Evolutionary conservation across 2,329 filamentous ascomycete genomes (phyloP), one percentile per base, ranked within the genome.

Genomic region (Diaporthe humulicola): DNA sequence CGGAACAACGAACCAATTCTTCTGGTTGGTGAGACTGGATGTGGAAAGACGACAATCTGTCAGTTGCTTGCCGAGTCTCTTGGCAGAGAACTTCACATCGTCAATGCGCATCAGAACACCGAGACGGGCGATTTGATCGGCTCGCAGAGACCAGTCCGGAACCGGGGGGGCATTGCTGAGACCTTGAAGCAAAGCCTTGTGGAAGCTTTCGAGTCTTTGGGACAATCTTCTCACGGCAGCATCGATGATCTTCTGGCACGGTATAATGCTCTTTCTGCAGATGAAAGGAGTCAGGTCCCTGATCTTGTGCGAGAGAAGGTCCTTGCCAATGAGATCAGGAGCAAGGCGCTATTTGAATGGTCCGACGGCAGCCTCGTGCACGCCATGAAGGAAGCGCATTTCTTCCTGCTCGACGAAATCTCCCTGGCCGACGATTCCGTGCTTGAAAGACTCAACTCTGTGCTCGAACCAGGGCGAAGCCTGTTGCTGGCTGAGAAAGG

Each of bases 341-440:
- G 91, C 80, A 95, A 95, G 78, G 94, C 96, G 4, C 86, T 99
- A 0, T 99, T 99, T 73, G 96, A 98, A 84, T 99, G 97, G 97
- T 93, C 92, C 0, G 97, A 99, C 81, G 97, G 97, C 73, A 97
- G 94, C 81, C 89, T 99, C 1, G 95, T 99, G 1, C 93, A 97
- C 78, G 95, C 97, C 0, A 98, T 99, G 96, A 95, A 93, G 82
- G 89, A 90, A 30, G 97, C 96, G 0, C 91, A 95, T 78, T 95
- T 95, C 81, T 99, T 99, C 84, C 88, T 99, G 30, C 91, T 99
- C 0, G 97, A 99, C 79, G 97, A 99, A 81, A 98, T 99, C 45
- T 99, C 97, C 9, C 90, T 99, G 9, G 97, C 97, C 0, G 97
- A 99, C 80, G 97, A 99, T 82, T 98, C 97, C 8, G 97, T 99